phyloP scores from a whole-genome alignment of 176 grass and related monocot species.

The Paspalum vaginatum region DNA sequence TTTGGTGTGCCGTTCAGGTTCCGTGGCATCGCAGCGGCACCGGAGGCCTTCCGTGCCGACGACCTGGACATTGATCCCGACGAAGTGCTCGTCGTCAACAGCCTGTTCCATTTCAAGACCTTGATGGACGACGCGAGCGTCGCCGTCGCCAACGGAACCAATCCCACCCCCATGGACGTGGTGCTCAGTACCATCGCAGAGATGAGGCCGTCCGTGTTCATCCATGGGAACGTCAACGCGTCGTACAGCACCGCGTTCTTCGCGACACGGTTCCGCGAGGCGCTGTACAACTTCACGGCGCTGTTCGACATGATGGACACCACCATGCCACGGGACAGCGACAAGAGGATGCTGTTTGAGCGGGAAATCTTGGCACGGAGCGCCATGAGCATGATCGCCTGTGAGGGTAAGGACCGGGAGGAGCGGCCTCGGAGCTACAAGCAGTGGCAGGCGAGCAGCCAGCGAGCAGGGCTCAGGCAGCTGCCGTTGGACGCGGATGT shows the following conservation, averaged over 20 bases:
- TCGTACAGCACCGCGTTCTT: neutral
- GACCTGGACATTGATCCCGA: no score
- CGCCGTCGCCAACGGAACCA: slow-evolving; percentile 19
- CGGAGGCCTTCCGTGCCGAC: neutral
- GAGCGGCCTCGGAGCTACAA: neutral
- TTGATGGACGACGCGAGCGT: no score
- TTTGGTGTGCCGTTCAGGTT: neutral
- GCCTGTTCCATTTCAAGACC: no score
- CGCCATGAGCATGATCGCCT: neutral
- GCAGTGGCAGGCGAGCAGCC: neutral
- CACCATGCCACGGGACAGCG: neutral
- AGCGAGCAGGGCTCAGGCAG: neutral
- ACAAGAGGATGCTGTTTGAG: neutral
- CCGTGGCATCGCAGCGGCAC: neutral
- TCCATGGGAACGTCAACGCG: neutral
- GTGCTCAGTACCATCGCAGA: neutral
- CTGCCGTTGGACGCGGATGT: neutral
- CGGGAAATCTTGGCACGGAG: neutral
- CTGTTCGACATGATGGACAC: neutral
- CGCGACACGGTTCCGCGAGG: neutral
- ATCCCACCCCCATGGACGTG: neutral
- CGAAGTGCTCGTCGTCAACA: no score
- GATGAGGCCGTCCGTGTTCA: neutral
- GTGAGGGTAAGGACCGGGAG: neutral
- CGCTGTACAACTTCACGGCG: neutral